phyloP scores from a whole-genome alignment of 352 stramenopile species.

The Achlya hypogyna region DNA sequence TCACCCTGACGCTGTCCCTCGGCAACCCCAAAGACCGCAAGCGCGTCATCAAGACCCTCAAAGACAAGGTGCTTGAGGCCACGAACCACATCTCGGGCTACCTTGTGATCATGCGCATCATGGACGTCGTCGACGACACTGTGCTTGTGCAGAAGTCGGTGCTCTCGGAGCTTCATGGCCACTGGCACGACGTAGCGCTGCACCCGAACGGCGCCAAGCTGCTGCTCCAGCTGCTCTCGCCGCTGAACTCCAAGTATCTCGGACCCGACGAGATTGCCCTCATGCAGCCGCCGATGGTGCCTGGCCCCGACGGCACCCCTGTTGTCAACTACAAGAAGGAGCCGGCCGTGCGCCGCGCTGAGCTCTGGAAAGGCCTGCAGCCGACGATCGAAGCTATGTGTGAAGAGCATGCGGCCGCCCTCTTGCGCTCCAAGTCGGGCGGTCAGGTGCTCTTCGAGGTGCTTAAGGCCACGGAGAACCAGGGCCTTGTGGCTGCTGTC shows the following conservation, averaged over 20 bases:
- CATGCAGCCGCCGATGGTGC: conserved; percentile 63
- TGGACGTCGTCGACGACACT: conserved; percentile 86
- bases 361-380: conserved; percentile 65
- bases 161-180: conserved; percentile 67
- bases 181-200: conserved; percentile 58
- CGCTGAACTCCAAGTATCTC: conserved; percentile 78
- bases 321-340: conserved; percentile 87
- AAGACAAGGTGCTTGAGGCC: conserved; percentile 84
- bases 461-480: conserved; percentile 45
- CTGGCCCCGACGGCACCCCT: conserved; percentile 37
- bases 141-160: conserved; percentile 87
- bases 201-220: conserved; percentile 70
- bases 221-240: conserved; percentile 67
- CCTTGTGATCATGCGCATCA: conserved; percentile 80
- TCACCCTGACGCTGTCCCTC: conserved; percentile 78
- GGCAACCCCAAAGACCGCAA: conserved; percentile 85
- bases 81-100: conserved; percentile 87
- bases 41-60: conserved; percentile 85
- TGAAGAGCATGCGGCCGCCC: conserved; percentile 36
- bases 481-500: conserved; percentile 33
- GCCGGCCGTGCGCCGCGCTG: conserved; percentile 56
- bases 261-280: conserved; percentile 66
- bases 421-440: conserved; percentile 74
- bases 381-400: conserved; percentile 79
- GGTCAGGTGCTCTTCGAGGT: conserved; percentile 77